Percentiles rank a stretch among this genome's conserved stretches.
Conservation (phyloP, 371 early-diverging fungal species). For the Lichtheimia ornata region DNA sequence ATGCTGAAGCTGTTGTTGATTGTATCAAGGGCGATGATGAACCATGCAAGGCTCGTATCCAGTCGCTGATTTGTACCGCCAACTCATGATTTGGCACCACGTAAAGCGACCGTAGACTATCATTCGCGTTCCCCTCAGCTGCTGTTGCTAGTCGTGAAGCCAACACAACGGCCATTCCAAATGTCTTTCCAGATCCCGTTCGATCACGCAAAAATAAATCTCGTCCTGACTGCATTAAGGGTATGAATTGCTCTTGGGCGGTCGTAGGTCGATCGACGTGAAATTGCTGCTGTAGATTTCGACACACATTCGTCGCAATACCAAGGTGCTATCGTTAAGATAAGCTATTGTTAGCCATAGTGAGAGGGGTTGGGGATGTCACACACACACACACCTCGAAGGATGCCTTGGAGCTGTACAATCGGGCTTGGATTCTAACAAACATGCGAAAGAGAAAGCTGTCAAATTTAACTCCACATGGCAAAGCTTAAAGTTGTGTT, state of each 20-base stretch:
- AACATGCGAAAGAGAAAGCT: too few relatives aligned
- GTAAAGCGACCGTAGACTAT: conserved; percentile 55
- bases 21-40: conserved; percentile 8
- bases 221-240: conserved; percentile 50
- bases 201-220: conserved; percentile 72
- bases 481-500: too few relatives aligned
- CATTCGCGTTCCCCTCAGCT: not conserved
- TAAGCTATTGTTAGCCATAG: not conserved
- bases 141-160: conserved; percentile 15
- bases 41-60: conserved; percentile 37
- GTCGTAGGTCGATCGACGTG: conserved; percentile 48
- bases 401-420: conserved; percentile 2
- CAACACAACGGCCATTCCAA: conserved; percentile 65
- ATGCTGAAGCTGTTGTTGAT: not conserved
- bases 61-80: conserved; percentile 72
- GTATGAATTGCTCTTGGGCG: conserved; percentile 61
- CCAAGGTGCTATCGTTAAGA: conserved; percentile 48
- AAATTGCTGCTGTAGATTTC: conserved; percentile 48
- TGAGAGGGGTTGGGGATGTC: not conserved
- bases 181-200: conserved; percentile 83
- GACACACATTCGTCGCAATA: conserved; percentile 41
- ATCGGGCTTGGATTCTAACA: too few relatives aligned
- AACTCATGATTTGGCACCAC: conserved; percentile 89
- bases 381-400: not conserved
- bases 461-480: too few relatives aligned